Evolutionary conservation across 2,329 filamentous ascomycete genomes (phyloP).

Genomic region (Monilinia aucupariae): DNA sequence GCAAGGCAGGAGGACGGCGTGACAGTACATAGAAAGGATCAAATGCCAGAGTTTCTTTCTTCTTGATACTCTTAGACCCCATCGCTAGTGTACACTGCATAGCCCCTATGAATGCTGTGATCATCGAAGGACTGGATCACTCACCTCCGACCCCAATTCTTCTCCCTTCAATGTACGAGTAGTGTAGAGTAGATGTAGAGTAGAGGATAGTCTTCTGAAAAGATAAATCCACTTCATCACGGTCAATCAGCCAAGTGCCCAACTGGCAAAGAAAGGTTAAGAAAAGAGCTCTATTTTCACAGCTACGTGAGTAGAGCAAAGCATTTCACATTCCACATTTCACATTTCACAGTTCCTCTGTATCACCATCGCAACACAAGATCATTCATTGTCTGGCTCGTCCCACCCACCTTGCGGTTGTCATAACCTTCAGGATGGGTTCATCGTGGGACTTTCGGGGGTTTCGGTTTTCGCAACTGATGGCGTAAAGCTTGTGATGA

Average conservation of each 20-base stretch:
- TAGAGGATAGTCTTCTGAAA: not conserved
- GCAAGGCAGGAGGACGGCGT: not conserved
- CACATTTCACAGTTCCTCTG: not conserved
- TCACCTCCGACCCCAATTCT: too few relatives aligned
- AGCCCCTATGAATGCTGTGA: not conserved
- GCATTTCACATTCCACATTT: too few relatives aligned
- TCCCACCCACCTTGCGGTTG: not conserved
- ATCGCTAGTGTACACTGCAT: not conserved
- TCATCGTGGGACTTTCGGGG: not conserved
- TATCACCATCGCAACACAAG: not conserved
- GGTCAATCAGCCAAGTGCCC: not conserved
- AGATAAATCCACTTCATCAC: not conserved
- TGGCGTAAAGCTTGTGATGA: conserved; percentile 8
- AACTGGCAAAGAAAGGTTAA: not conserved
- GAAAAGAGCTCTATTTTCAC: not conserved
- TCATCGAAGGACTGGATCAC: too few relatives aligned
- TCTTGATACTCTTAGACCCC: not conserved
- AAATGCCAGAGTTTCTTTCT: not conserved
- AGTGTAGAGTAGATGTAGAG: too few relatives aligned
- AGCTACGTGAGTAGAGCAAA: too few relatives aligned
- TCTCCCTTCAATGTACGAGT: too few relatives aligned
- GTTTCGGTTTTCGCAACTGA: too few relatives aligned
- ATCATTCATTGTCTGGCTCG: not conserved
- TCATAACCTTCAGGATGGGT: not conserved
- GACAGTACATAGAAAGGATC: not conserved